Conservation (phyloP, 257 asterid genomes). For the Fraxinus cuspidata region DNA sequence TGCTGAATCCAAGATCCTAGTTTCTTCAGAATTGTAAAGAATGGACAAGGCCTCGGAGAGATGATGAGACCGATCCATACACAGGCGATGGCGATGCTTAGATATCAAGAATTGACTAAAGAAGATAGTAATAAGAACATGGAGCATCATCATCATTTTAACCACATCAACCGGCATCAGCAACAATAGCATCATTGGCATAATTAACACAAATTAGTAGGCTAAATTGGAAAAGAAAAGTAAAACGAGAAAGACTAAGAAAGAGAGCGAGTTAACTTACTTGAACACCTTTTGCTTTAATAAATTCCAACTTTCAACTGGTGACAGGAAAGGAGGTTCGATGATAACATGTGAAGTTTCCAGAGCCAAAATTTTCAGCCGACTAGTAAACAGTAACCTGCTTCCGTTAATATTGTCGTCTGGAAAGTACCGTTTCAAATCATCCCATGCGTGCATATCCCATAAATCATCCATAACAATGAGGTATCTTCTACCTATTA, state of each 20-base stretch:
- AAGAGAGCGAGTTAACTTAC: not conserved
- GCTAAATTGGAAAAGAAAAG: too few relatives aligned
- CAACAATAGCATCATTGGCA: not conserved
- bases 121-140: too few relatives aligned
- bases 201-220: too few relatives aligned
- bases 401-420: not conserved
- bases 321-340: conserved; percentile 16
- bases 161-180: too few relatives aligned
- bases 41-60: not conserved
- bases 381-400: not conserved
- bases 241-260: too few relatives aligned
- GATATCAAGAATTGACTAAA: not conserved
- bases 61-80: not conserved
- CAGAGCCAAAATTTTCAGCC: not conserved
- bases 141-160: not conserved
- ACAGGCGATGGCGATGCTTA: not conserved
- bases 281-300: conserved; percentile 20
- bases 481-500: not conserved
- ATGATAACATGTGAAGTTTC: conserved; percentile 2
- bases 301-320: conserved; percentile 24
- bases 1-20: not conserved
- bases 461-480: not conserved
- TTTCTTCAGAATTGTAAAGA: not conserved
- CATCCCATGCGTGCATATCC: not conserved
- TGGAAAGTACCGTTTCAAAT: not conserved